Percentiles rank a stretch among this genome's conserved stretches.
These are phyloP conservation scores for Ascochyta pisi DNA, from an alignment of 2,329 filamentous ascomycete genomes.

Conservation along the genomic window DNA sequence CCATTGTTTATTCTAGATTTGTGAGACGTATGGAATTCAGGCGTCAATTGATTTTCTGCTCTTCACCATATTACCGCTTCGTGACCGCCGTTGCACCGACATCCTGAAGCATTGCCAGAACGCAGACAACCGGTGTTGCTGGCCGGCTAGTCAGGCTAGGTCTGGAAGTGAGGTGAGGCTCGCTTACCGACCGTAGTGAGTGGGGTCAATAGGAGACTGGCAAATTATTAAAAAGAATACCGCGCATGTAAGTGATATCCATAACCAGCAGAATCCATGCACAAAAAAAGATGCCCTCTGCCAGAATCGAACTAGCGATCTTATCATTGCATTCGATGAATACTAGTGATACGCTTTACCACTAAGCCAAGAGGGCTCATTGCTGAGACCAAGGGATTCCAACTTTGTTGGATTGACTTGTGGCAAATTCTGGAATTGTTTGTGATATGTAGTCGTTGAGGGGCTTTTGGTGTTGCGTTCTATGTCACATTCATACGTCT, in stretches of 20 bases:
- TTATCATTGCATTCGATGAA: constrained; percentile 18
- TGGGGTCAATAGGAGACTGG: neutral
- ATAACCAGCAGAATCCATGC: no score
- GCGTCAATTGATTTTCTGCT: neutral
- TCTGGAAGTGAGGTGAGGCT: neutral
- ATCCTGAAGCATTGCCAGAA: neutral
- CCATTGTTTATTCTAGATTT: neutral
- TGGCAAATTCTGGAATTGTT: neutral
- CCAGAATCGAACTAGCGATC: constrained; percentile 22
- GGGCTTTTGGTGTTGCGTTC: neutral
- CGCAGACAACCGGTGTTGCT: neutral
- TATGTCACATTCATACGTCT: neutral
- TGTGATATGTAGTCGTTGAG: neutral
- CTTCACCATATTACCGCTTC: neutral
- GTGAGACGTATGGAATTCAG: no score
- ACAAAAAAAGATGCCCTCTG: constrained; percentile 12
- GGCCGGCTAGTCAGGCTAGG: neutral
- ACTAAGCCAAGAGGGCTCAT: constrained; percentile 19
- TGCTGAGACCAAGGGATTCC: neutral
- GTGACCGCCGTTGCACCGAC: neutral
- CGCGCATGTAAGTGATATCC: neutral
- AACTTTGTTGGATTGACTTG: constrained; percentile 15
- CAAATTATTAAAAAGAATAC: neutral
- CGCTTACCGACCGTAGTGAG: constrained; percentile 1
- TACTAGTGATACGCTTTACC: constrained; percentile 24